Base-by-base conservation (phyloP, 2,329 filamentous ascomycete species). In the Aspergillus neoniger region DNA sequence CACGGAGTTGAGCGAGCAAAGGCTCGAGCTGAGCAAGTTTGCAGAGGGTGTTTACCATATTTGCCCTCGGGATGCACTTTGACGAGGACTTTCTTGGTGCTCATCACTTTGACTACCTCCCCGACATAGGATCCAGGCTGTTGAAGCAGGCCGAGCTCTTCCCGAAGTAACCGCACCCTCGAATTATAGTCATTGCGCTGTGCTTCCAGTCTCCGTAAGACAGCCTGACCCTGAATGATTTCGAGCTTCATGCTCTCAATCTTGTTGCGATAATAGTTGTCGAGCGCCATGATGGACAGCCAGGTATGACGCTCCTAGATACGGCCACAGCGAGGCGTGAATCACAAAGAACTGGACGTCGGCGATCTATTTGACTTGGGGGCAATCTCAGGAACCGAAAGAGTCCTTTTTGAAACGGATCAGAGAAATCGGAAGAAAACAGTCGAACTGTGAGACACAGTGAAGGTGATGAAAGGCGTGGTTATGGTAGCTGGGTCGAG, bases 201-300 rank as follows among this genome's bases (percentile, higher is more conserved):
- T 70, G 95, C 95, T 84, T 99, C 95, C 71, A 99, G 86, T 75
- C 95, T 88, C 70, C 95, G 90, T 65, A 99, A 85, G 60, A 96
- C 92, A 59, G 95, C 94, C 82, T 99, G 95, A 59, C 95, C 94
- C 81, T 98, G 94, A 78, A 99, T 94, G 77, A 99, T 99, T 87
- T 99, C 94, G 78, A 99, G 92, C 90, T 98, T 98, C 91, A 98
- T 96, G 78, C 91, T 89, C 91, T 99, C 95, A 82, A 98, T 98
- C 86, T 99, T 99, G 85, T 98, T 98, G 82, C 95, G 91, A 80
- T 96, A 99, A 83, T 97, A 99, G 81, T 91, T 96, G 81, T 98
- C 95, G 82, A 99, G 91, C 86, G 94, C 93, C 95, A 99, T 99
- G 77, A 76, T 88, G 86, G 79, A 77, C 73, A 62, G 62, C 47